Base-by-base conservation (phyloP, 2,329 filamentous ascomycete genomes). In the Aureobasidium uvarum region DNA sequence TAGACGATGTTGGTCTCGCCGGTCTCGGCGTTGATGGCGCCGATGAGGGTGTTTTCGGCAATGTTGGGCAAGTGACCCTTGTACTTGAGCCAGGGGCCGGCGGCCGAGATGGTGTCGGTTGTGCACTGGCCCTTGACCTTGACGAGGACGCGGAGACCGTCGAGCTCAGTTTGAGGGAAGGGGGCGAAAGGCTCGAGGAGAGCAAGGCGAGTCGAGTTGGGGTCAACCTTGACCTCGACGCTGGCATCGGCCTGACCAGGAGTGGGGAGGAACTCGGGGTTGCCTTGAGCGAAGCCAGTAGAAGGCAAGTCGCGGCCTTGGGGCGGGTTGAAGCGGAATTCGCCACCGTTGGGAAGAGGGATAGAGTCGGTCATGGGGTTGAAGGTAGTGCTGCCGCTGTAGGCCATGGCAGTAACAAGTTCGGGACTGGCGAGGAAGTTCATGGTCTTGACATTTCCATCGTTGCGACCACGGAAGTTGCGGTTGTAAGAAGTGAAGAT, bases 31-130 rank as follows among this genome's bases (percentile, higher is more conserved):
- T 97, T 97, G 75, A 93, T 84, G 67, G 95, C 95, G 63, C 92
- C 95, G 79, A 97, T 97, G 70, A 99, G 86, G 2, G 95, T 99
- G 85, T 99, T 99, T 75, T 92, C 92, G 71, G 89, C 90, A 77
- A 99, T 99, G 83, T 99, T 99, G 77, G 95, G 92, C 68, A 99
- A 86, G 79, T 99, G 95, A 68, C 95, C 95, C 84, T 98, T 98
- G 86, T 98, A 99, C 80, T 98, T 98, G 71, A 99, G 86, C 94
- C 94, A 98, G 18, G 94, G 94, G 6, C 94, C 94, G 0, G 94
- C 94, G 39, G 94, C 94, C 43, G 93, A 98, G 79, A 99, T 99
- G 72, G 95, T 98, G 79, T 99, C 95, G 50, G 95, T 99, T 66
- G 95, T 99, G 84, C 95, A 99, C 81, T 99, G 96, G 69, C 95